Percentiles rank a stretch among this genome's conserved stretches.
These are phyloP conservation scores for Hyaloscypha variabilis DNA, from an alignment of 495 filamentous ascomycete genomes.

Conservation along the genomic window DNA sequence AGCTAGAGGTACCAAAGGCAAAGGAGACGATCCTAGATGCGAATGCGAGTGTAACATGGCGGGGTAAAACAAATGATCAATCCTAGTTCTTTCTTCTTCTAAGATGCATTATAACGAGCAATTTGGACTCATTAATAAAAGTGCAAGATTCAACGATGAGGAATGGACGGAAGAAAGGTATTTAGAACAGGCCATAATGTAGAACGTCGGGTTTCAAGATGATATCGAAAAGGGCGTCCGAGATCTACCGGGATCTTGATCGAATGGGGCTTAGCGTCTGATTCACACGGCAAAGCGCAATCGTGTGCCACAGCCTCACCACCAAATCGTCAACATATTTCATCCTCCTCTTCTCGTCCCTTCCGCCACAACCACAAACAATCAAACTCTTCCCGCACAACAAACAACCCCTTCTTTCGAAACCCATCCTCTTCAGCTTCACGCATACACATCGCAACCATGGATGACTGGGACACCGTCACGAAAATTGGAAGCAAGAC, in stretches of 20 bases:
- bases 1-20: neutral
- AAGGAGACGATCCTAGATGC: neutral
- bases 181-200: neutral
- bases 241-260: constrained; percentile 1
- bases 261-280: constrained; percentile 19
- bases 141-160: neutral
- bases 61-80: neutral
- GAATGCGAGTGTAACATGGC: neutral
- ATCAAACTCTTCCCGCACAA: constrained; percentile 20
- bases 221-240: neutral
- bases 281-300: constrained; percentile 25
- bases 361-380: constrained; percentile 28
- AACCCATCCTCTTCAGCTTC: constrained; percentile 1
- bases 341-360: neutral
- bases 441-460: constrained; percentile 13
- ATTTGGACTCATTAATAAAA: neutral
- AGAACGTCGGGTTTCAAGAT: neutral
- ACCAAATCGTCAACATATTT: constrained; percentile 22
- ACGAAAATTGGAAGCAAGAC: constrained; percentile 93
- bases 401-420: constrained; percentile 5
- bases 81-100: neutral
- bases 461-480: constrained; percentile 80
- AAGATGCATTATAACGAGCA: neutral
- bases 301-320: constrained; percentile 28
- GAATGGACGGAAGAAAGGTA: neutral